Evolutionary conservation across 495 filamentous ascomycete genomes (phyloP).

Genomic region (Pyrenopolyporus hunteri): DNA sequence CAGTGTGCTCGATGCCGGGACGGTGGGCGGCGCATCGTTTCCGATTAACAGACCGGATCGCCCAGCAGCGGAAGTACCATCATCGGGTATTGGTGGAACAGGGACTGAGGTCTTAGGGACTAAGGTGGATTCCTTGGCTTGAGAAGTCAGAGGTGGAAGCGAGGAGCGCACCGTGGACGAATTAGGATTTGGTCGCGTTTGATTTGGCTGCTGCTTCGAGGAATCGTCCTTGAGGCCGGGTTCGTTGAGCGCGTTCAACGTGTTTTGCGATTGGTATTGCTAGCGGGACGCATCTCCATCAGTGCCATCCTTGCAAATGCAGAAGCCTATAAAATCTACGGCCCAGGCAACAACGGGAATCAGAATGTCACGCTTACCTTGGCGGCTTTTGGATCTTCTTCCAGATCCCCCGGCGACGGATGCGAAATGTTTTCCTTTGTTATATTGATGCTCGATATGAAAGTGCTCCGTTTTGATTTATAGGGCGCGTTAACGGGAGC

Average conservation of each 20-base stretch:
- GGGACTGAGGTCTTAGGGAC: background rate
- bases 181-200: background rate
- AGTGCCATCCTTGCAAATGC: slow-evolving; percentile 40
- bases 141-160: background rate
- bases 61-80: slow-evolving; percentile 14
- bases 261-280: slow-evolving; percentile 24
- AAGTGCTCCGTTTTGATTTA: background rate
- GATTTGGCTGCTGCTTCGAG: slow-evolving; percentile 4
- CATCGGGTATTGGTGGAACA: slow-evolving; percentile 3
- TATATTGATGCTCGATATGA: background rate
- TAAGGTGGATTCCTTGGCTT: background rate
- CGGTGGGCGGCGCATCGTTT: slow-evolving; percentile 18
- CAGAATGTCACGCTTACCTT: slow-evolving; percentile 1
- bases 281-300: slow-evolving; percentile 33
- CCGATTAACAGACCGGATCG: slow-evolving; percentile 8
- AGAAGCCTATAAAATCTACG: background rate
- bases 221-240: slow-evolving; percentile 7
- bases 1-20: background rate
- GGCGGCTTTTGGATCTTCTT: background rate
- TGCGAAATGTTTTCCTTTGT: slow-evolving; percentile 6
- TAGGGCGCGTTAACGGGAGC: slow-evolving; percentile 1
- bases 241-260: slow-evolving; percentile 27
- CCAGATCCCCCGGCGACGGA: background rate
- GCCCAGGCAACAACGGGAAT: background rate
- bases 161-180: background rate